A percentile compares a stretch with the other conserved stretches of the same genome.
These are phyloP conservation scores for Tinospora cordifolia DNA, from an alignment of 164 flowering plant genomes.

Conservation along the genomic window DNA sequence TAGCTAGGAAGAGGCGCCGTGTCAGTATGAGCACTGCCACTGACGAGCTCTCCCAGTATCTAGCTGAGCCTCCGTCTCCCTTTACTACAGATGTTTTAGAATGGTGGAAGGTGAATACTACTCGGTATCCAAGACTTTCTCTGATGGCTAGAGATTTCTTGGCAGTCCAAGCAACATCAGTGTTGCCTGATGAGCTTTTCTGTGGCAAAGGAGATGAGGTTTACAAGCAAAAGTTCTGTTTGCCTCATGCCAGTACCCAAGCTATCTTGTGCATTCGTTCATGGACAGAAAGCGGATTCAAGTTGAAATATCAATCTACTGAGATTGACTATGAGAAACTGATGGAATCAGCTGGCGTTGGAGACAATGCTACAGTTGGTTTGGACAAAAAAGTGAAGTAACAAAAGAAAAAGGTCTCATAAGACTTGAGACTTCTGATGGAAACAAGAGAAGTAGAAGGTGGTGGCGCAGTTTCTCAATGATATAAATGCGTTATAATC, in stretches of 20 bases:
- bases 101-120: slow-evolving; percentile 88
- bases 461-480: background rate
- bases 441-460: background rate
- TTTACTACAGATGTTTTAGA: slow-evolving; percentile 76
- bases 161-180: slow-evolving; percentile 72
- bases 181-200: slow-evolving; percentile 67
- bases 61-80: slow-evolving; percentile 78
- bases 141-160: slow-evolving; percentile 87
- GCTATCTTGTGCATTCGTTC: slow-evolving; percentile 55
- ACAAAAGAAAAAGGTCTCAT: background rate
- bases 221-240: slow-evolving; percentile 45
- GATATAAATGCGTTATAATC: background rate
- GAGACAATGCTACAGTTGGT: slow-evolving; percentile 16
- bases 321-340: slow-evolving; percentile 57
- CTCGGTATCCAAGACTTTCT: slow-evolving; percentile 78
- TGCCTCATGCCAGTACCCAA: slow-evolving; percentile 47
- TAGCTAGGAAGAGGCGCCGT: slow-evolving; percentile 81
- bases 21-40: slow-evolving; percentile 54
- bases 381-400: slow-evolving; percentile 34
- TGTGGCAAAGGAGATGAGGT: slow-evolving; percentile 66
- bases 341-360: slow-evolving; percentile 40
- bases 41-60: slow-evolving; percentile 83
- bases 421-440: background rate
- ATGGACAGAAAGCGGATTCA: slow-evolving; percentile 51
- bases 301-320: slow-evolving; percentile 43